Base-by-base conservation (phyloP, 2,329 filamentous ascomycete species). In the Colletotrichum tofieldiae region DNA sequence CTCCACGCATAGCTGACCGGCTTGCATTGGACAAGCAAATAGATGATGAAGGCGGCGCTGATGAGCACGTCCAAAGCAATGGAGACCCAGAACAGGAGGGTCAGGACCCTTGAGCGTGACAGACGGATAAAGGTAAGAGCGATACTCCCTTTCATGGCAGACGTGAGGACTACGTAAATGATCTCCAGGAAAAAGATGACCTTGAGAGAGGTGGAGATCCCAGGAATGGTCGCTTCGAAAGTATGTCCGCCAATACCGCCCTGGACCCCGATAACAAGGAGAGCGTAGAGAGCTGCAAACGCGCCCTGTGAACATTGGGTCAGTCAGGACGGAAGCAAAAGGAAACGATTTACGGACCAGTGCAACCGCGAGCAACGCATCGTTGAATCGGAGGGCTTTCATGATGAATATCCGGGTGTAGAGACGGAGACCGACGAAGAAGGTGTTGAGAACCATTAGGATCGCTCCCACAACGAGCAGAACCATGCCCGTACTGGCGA, bases 131-230 rank as follows among this genome's bases (percentile, higher is more conserved):
- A 71, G 1, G 68, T 71, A 9, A 71, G 47, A 3, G 68, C 68
- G n/a, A 71, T 71, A 18, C 68, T 71, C 8, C 64, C 68, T 52
- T 71, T 71, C 68, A 71, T 71, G 23, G 68, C 68, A 1, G 68
- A 71, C 20, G 68, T 71, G 32, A 71, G 68, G 4, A 71, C 68
- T 1, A 71, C 68, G 18, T 71, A 71, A 4, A 71, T 71, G 23
- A 71, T 71, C 37, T 71, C 68, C 9, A 71, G 41, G 43, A 71
- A 71, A 35, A 71, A 71, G 2, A 71, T 29, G 3, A 35, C 64
- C 39, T 71, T 71, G 32, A 71, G 68, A 2, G 41, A 23, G 1
- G 5, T 37, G 2, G 43, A 12, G 7, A 67, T 37, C 8, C 68
- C 68, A 18, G 47, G 14, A n/a, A 67, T 49, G 9, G 32, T 56